Evolutionary conservation across 2,329 filamentous ascomycete species (phyloP).

Genomic region (Coniochaeta prunicola): DNA sequence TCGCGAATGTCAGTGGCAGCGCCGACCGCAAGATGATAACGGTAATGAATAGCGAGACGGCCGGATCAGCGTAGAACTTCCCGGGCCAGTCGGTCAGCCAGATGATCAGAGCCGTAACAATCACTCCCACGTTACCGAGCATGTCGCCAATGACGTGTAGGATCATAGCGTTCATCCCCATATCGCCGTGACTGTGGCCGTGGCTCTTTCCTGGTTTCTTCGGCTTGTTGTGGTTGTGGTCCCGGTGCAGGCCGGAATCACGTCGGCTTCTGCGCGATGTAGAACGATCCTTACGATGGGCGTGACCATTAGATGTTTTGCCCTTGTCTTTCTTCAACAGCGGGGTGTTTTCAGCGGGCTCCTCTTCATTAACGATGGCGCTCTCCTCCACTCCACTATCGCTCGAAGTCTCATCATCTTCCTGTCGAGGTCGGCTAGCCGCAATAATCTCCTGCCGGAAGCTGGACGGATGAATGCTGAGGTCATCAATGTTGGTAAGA

Average conservation of each 20-base stretch:
- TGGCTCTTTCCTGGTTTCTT: constrained; percentile 55
- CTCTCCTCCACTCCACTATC: constrained; percentile 48
- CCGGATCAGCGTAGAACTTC: constrained; percentile 83
- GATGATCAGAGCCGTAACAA: constrained; percentile 76
- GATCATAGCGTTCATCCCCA: constrained; percentile 89
- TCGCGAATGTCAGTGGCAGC: constrained; percentile 71
- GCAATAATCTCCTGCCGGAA: constrained; percentile 91
- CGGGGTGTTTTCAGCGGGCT: constrained; percentile 36
- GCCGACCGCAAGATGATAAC: constrained; percentile 67
- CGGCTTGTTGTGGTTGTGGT: constrained; percentile 77
- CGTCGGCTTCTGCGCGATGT: constrained; percentile 24
- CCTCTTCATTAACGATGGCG: constrained; percentile 33
- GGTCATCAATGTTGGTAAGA: constrained; percentile 60
- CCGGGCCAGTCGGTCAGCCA: constrained; percentile 80
- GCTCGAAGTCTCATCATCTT: constrained; percentile 40
- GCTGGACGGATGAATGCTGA: constrained; percentile 81
- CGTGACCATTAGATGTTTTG: constrained; percentile 12
- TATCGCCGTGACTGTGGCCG: constrained; percentile 74
- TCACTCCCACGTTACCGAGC: constrained; percentile 80
- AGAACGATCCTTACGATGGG: constrained; percentile 17
- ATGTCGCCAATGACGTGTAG: constrained; percentile 75
- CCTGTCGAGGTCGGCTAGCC: constrained; percentile 55
- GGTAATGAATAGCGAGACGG: constrained; percentile 90
- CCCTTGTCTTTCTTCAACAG: constrained; percentile 31
- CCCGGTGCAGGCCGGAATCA: constrained; percentile 53